phyloP scores from a whole-genome alignment of 345 rosid species.

The Kandelia obovata region DNA sequence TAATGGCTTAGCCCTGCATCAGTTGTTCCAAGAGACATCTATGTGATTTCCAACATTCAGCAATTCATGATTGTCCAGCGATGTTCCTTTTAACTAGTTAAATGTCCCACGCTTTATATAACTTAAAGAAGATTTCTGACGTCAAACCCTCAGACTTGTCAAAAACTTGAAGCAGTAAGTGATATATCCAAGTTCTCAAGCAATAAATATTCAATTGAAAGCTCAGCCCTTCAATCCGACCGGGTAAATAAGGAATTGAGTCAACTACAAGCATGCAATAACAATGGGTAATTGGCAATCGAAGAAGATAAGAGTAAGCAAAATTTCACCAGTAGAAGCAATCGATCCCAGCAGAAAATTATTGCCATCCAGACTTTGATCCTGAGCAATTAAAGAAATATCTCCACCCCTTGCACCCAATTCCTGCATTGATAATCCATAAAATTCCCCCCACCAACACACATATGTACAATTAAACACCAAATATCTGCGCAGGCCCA shows the following conservation, averaged over 20 bases:
- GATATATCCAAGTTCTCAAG: background rate
- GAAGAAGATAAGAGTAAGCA: too few species aligned
- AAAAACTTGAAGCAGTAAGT: background rate
- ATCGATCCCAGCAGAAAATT: slow-evolving; percentile 34
- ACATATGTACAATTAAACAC: background rate
- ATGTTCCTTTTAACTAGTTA: background rate
- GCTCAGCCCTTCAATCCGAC: background rate
- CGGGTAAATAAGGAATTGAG: background rate
- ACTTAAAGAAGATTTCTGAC: background rate
- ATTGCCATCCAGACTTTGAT: slow-evolving; percentile 27
- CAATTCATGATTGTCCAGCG: too few species aligned
- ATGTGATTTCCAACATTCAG: too few species aligned
- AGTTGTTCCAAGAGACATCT: too few species aligned
- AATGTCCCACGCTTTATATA: background rate
- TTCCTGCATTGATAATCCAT: slow-evolving; percentile 34
- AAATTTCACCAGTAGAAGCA: slow-evolving; percentile 16
- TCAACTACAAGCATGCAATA: background rate
- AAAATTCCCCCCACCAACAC: background rate
- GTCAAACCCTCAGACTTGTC: background rate
- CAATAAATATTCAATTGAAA: background rate
- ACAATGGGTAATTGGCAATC: too few species aligned
- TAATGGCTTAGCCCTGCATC: background rate
- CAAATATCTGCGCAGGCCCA: background rate
- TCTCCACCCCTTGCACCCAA: slow-evolving; percentile 55
- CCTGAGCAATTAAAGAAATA: slow-evolving; percentile 34